phyloP scores from a whole-genome alignment of 352 stramenopile species.

The Halophytophthora polymorphica region DNA sequence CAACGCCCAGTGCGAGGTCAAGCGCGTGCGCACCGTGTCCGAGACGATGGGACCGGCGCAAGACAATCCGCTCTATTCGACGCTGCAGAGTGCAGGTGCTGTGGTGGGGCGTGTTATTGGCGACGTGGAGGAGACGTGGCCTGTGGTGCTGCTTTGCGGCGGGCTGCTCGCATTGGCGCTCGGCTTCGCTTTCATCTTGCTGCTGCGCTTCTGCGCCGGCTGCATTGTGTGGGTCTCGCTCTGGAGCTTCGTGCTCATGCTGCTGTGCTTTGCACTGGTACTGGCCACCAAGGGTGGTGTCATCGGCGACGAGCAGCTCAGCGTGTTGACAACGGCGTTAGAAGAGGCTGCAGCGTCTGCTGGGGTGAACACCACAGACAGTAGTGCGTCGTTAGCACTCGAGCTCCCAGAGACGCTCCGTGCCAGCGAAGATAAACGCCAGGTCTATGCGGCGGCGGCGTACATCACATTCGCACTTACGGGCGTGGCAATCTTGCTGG shows the following conservation, averaged over 20 bases:
- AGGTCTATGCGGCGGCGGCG: constrained; percentile 55
- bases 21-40: constrained; percentile 52
- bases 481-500: constrained; percentile 64
- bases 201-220: constrained; percentile 69
- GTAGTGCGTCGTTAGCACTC: constrained; percentile 17
- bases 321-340: constrained; percentile 35
- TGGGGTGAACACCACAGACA: constrained; percentile 27
- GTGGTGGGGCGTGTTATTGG: constrained; percentile 61
- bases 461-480: constrained; percentile 63
- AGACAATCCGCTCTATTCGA: constrained; percentile 70
- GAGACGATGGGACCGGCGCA: constrained; percentile 57
- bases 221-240: constrained; percentile 75
- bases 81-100: constrained; percentile 48
- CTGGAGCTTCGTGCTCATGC: constrained; percentile 59
- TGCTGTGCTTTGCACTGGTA: constrained; percentile 70
- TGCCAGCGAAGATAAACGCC: constrained; percentile 53
- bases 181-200: constrained; percentile 63
- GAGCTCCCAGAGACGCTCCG: constrained; percentile 51
- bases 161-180: constrained; percentile 47
- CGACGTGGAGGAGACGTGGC: constrained; percentile 62
- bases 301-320: constrained; percentile 47
- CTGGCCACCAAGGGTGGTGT: constrained; percentile 74
- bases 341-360: constrained; percentile 33
- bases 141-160: constrained; percentile 46
- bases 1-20: constrained; percentile 76